Evolutionary conservation across 371 early-diverging fungal species (phyloP).

Genomic region (Massospora cicadina): DNA sequence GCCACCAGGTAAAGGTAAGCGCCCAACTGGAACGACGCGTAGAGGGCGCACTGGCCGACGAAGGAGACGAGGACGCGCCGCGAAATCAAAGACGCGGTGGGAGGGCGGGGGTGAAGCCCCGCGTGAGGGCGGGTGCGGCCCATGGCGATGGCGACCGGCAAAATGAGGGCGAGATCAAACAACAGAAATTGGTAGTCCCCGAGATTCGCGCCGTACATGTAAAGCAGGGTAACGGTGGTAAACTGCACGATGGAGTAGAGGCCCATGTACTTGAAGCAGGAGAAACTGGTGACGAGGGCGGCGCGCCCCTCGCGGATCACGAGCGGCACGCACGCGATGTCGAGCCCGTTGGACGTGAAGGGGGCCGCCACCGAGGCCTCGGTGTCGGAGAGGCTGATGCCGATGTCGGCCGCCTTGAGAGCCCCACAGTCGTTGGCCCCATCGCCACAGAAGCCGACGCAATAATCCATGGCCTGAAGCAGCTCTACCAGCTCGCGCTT

Average conservation of each 20-base stretch:
- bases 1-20: constrained; percentile 46
- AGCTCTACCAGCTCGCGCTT: constrained; percentile 87
- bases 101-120: constrained; percentile 50
- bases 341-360: constrained; percentile 76
- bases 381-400: constrained; percentile 91
- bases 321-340: constrained; percentile 81
- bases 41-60: constrained; percentile 71
- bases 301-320: constrained; percentile 94
- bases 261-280: constrained; percentile 96
- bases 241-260: constrained; percentile 77
- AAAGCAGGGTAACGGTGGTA: constrained; percentile 72
- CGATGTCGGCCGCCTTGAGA: constrained; percentile 93
- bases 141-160: constrained; percentile 82
- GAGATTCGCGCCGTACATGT: constrained; percentile 65
- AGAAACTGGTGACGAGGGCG: constrained; percentile 91
- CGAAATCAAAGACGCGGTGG: constrained; percentile 83
- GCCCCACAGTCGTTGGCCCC: constrained; percentile 99
- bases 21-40: constrained; percentile 51
- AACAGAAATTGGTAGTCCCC: constrained; percentile 88
- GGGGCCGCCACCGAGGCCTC: constrained; percentile 97
- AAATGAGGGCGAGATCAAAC: constrained; percentile 72
- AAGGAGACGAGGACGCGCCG: constrained; percentile 78
- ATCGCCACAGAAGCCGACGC: constrained; percentile 97
- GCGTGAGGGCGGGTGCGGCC: constrained; percentile 71
- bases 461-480: constrained; percentile 75